A percentile compares a stretch with the other conserved stretches of the same genome.
These are phyloP conservation scores for Trichosporon asahii DNA, from an alignment of 1,284 basidiomycete species.

Conservation along the genomic window DNA sequence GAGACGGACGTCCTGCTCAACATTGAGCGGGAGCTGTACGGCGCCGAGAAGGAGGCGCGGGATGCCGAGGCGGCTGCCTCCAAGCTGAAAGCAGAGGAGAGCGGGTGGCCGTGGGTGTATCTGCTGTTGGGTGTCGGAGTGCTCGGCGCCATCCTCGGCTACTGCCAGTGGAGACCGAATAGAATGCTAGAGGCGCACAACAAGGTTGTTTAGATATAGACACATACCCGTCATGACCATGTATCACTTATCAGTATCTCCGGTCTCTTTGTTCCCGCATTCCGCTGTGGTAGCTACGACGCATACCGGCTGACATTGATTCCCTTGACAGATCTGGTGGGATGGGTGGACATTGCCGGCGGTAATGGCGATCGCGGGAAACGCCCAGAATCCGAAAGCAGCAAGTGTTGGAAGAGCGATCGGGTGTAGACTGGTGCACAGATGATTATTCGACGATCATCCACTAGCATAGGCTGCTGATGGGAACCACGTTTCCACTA, in stretches of 20 bases:
- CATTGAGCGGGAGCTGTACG: slow-evolving; percentile 8
- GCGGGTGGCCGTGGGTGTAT: neutral
- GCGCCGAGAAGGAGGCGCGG: neutral
- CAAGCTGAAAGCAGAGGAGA: neutral
- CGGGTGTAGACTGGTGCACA: neutral
- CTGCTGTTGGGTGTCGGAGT: neutral
- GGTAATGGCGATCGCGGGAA: neutral
- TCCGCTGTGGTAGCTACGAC: neutral
- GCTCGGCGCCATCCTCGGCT: neutral
- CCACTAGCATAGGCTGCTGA: neutral
- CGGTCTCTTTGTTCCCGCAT: neutral
- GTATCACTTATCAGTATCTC: neutral
- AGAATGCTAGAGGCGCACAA: slow-evolving; percentile 1
- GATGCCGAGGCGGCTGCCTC: neutral
- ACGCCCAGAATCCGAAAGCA: neutral
- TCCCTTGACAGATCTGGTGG: neutral
- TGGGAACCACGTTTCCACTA: neutral
- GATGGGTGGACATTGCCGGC: neutral
- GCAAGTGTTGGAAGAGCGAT: neutral
- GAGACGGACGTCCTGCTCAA: slow-evolving; percentile 1
- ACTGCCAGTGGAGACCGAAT: slow-evolving; percentile 1
- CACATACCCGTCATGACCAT: neutral
- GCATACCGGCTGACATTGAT: neutral
- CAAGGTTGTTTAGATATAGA: slow-evolving; percentile 10
- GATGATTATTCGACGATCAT: neutral